Conservation (phyloP, 177 flowering plant genomes). For the Telopea speciosissima region DNA sequence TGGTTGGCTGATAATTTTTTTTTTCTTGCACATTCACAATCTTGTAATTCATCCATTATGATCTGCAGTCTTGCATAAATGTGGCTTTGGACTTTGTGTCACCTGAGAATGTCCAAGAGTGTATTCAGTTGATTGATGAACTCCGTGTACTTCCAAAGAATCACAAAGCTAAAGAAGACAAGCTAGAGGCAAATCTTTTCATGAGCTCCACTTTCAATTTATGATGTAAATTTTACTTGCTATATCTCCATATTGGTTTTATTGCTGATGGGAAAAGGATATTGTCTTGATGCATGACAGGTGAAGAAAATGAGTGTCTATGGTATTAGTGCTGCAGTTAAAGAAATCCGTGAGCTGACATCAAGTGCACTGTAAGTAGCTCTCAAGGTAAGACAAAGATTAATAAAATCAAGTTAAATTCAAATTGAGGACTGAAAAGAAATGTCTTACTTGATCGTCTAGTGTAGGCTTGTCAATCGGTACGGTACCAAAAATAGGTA, state of each 20-base stretch:
- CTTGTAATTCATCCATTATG: not conserved
- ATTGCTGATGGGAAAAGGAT: not conserved
- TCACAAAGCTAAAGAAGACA: conserved; percentile 35
- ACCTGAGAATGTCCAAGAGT: conserved; percentile 42
- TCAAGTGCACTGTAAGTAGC: conserved; percentile 10
- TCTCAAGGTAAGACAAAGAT: not conserved
- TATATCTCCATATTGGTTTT: not conserved
- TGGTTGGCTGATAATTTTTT: too few species aligned
- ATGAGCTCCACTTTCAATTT: not conserved
- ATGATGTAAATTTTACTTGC: not conserved
- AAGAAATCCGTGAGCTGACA: conserved; percentile 22
- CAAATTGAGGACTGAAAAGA: too few species aligned
- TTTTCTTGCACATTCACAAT: too few species aligned
- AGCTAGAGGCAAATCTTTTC: conserved; percentile 28
- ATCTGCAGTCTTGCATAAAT: conserved; percentile 36
- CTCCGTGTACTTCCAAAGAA: conserved; percentile 35
- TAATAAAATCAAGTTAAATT: not conserved
- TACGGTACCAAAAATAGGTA: too few species aligned
- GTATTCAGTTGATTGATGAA: conserved; percentile 36
- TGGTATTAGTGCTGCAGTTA: conserved; percentile 29
- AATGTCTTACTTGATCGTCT: too few species aligned
- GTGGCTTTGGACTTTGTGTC: conserved; percentile 43
- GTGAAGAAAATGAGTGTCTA: conserved; percentile 39
- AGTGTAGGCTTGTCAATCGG: too few species aligned
- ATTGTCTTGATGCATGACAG: conserved; percentile 19